A percentile compares a stretch with the other conserved stretches of the same genome.
These are phyloP conservation scores for Botrytis galanthina DNA, from an alignment of 2,329 filamentous ascomycete species.

Conservation along the genomic window DNA sequence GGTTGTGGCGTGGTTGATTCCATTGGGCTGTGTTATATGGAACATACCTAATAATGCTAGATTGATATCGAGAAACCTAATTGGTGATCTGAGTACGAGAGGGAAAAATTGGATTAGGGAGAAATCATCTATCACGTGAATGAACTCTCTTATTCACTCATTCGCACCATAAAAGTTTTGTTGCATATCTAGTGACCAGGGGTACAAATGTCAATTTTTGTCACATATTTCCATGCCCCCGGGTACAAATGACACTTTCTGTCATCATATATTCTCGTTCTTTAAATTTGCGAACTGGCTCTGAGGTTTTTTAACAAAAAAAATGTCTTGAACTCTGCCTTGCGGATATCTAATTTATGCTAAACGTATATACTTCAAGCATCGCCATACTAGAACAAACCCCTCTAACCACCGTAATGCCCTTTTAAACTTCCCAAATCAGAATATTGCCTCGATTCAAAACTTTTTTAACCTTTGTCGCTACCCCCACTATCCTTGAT, in stretches of 20 bases:
- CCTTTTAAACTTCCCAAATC: background rate
- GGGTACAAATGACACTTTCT: background rate
- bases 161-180: background rate
- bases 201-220: background rate
- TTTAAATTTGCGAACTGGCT: background rate
- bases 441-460: background rate
- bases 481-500: background rate
- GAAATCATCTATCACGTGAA: background rate
- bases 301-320: background rate
- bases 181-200: background rate
- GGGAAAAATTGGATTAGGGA: background rate
- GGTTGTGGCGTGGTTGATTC: background rate
- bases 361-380: background rate
- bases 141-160: background rate
- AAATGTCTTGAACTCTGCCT: background rate
- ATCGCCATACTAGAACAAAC: background rate
- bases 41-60: background rate
- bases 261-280: background rate
- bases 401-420: background rate
- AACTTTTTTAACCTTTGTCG: background rate
- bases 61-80: background rate
- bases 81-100: background rate
- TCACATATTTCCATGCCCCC: background rate
- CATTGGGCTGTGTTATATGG: fast-evolving
- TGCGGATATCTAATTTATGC: background rate